Evolutionary conservation across 805 yeast species (phyloP).

Genomic region (Cyberlindnera euphorbiiphila): DNA sequence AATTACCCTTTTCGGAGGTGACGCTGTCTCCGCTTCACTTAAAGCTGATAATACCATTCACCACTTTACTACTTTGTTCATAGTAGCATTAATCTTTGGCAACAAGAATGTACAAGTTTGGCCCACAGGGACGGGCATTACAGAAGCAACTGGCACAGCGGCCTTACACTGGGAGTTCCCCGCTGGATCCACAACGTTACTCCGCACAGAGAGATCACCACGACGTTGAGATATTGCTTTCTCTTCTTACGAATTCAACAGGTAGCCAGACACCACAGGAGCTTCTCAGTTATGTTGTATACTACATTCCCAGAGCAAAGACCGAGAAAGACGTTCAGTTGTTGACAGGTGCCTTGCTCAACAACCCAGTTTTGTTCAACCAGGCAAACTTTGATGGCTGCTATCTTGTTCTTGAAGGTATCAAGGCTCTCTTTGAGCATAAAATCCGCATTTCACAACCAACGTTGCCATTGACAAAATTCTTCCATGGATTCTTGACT

Average conservation of each 20-base stretch:
- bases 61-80: too few species aligned
- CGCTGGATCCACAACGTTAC: constrained; percentile 30
- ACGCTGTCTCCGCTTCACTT: too few species aligned
- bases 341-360: constrained; percentile 37
- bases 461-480: constrained; percentile 36
- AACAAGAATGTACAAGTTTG: constrained; percentile 28
- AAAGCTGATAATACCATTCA: too few species aligned
- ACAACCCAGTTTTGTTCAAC: constrained; percentile 33
- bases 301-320: constrained; percentile 44
- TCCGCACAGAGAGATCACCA: constrained; percentile 25
- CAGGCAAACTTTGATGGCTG: constrained; percentile 21
- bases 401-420: constrained; percentile 43
- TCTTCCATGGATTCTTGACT: constrained; percentile 33
- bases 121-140: constrained; percentile 26
- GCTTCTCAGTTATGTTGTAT: constrained; percentile 37
- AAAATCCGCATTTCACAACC: constrained; percentile 44
- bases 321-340: constrained; percentile 39
- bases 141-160: constrained; percentile 19
- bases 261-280: constrained; percentile 6
- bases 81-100: too few species aligned
- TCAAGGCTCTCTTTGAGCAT: constrained; percentile 41
- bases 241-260: constrained; percentile 13
- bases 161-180: constrained; percentile 29
- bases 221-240: constrained; percentile 29
- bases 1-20: too few species aligned